Evolutionary conservation across 2,329 filamentous ascomycete genomes (phyloP).

Genomic region (Stachybotrys elegans): DNA sequence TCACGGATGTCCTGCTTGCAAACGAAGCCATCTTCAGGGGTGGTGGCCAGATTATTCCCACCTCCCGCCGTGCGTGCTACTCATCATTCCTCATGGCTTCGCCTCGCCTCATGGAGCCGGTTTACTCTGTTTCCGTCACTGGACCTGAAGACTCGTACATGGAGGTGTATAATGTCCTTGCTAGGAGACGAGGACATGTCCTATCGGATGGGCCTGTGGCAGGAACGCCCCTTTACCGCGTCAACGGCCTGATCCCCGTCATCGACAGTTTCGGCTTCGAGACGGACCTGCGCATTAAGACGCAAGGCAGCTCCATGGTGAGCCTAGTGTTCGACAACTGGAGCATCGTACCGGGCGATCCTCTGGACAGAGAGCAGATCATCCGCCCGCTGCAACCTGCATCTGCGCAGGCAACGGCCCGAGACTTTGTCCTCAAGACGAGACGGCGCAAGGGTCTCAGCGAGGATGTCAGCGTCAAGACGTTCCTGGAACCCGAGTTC

Average conservation of each 20-base stretch:
- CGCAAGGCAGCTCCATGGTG: slow-evolving; percentile 85
- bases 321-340: slow-evolving; percentile 93
- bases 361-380: slow-evolving; percentile 80
- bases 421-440: slow-evolving; percentile 97
- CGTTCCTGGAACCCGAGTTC: slow-evolving; percentile 92
- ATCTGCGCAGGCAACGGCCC: slow-evolving; percentile 78
- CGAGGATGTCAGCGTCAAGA: slow-evolving; percentile 92
- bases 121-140: slow-evolving; percentile 90
- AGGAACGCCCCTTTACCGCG: slow-evolving; percentile 88
- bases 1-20: slow-evolving; percentile 85
- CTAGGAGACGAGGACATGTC: slow-evolving; percentile 84
- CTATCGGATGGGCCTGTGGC: slow-evolving; percentile 91
- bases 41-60: slow-evolving; percentile 96
- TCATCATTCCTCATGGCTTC: slow-evolving; percentile 96
- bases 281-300: slow-evolving; percentile 93
- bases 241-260: slow-evolving; percentile 86
- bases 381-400: slow-evolving; percentile 83
- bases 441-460: slow-evolving; percentile 86
- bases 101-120: slow-evolving; percentile 91
- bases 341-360: slow-evolving; percentile 93
- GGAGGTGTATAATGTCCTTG: slow-evolving; percentile 86
- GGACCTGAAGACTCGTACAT: slow-evolving; percentile 85
- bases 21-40: slow-evolving; percentile 90
- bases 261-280: slow-evolving; percentile 98
- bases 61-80: slow-evolving; percentile 86